These are phyloP conservation scores for Asterophora parasitica DNA, from an alignment of 768 basidiomycete species.

Conservation along the genomic window DNA sequence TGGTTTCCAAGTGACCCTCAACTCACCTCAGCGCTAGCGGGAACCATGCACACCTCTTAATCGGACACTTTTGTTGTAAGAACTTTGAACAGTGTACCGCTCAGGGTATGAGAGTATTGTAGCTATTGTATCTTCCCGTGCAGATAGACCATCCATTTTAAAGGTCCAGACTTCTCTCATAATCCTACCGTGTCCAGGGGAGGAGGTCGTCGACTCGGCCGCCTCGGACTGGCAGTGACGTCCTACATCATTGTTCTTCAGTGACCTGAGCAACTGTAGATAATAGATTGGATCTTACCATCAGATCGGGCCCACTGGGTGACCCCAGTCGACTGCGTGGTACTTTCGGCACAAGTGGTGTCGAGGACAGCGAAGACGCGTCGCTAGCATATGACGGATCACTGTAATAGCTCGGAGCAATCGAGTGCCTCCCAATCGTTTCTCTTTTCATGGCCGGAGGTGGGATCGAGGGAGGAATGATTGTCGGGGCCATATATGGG, in stretches of 20 bases:
- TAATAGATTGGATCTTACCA: conserved; percentile 5
- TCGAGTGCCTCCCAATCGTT: conserved; percentile 24
- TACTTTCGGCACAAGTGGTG: conserved; percentile 24
- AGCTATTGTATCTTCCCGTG: not conserved
- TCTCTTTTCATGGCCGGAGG: conserved; percentile 5
- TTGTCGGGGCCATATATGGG: conserved; percentile 18
- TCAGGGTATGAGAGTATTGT: not conserved
- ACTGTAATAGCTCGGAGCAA: conserved; percentile 38
- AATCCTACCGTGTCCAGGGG: conserved; percentile 19
- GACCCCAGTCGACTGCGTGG: conserved; percentile 11
- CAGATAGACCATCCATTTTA: not conserved
- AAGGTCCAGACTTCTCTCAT: not conserved
- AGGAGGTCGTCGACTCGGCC: conserved; percentile 28
- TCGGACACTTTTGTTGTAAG: too few species aligned
- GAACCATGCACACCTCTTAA: not conserved
- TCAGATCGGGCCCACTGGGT: conserved; percentile 6
- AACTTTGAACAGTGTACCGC: too few species aligned
- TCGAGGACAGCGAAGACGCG: conserved; percentile 22
- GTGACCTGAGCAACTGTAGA: not conserved
- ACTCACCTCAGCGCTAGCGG: not conserved
- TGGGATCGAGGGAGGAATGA: conserved; percentile 1
- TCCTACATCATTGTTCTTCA: conserved; percentile 12
- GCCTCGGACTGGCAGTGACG: conserved; percentile 18
- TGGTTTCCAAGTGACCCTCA: conserved; percentile 10
- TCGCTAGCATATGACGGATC: conserved; percentile 22